Conservation (phyloP, 768 basidiomycete genomes). For the Leccinum disarticulatum region DNA sequence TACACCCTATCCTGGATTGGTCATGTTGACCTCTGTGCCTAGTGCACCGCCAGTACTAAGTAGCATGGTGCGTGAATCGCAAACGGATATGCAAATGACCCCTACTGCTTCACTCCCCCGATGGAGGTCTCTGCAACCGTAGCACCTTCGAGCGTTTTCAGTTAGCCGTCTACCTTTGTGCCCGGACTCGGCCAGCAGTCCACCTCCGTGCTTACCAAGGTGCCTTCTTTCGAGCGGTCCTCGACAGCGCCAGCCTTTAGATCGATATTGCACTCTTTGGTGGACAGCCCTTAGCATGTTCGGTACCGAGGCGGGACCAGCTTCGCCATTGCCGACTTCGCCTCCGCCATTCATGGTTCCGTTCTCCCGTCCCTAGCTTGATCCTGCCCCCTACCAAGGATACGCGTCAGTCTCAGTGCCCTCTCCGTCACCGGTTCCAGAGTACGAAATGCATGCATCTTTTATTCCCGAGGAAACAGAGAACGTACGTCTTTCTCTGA, state of each 20-base stretch:
- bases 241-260: constrained; percentile 13
- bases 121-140: constrained; percentile 30
- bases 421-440: constrained; percentile 28
- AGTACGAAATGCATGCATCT: constrained; percentile 54
- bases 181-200: constrained; percentile 21
- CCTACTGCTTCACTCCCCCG: constrained; percentile 19
- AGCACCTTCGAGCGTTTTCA: constrained; percentile 34
- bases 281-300: constrained; percentile 14
- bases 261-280: constrained; percentile 10
- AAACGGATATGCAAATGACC: constrained; percentile 33
- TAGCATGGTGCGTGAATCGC: constrained; percentile 27
- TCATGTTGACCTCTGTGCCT: constrained; percentile 17
- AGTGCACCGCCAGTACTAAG: constrained; percentile 11
- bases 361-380: constrained; percentile 4
- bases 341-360: constrained; percentile 4
- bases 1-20: constrained; percentile 59
- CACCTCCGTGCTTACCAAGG: constrained; percentile 24
- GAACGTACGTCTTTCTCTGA: constrained; percentile 44
- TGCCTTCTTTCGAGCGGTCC: constrained; percentile 23
- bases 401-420: neutral
- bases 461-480: no score
- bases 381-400: constrained; percentile 2
- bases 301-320: neutral
- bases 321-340: neutral
- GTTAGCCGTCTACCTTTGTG: constrained; percentile 29